These are phyloP conservation scores for Fusarium euwallaceae DNA, from an alignment of 2,329 filamentous ascomycete genomes.

Conservation along the genomic window DNA sequence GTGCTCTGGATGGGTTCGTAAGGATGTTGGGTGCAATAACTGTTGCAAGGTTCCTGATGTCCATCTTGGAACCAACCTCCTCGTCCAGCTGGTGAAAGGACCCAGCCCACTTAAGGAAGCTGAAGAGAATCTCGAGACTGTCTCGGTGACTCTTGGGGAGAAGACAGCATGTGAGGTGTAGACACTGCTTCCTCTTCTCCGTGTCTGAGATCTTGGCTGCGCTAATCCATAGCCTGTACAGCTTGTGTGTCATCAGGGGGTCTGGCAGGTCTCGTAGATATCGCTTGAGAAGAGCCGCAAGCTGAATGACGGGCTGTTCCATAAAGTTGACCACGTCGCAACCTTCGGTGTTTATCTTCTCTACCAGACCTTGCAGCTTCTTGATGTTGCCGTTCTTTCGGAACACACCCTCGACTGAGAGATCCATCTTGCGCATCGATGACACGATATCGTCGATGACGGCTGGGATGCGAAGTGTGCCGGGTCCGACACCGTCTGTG, in stretches of 20 bases:
- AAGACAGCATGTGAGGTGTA: slow-evolving; percentile 93
- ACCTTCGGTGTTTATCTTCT: slow-evolving; percentile 87
- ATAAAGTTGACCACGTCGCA: slow-evolving; percentile 88
- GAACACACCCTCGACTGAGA: slow-evolving; percentile 98
- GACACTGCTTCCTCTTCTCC: slow-evolving; percentile 83
- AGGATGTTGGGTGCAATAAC: slow-evolving; percentile 98
- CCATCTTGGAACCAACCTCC: slow-evolving; percentile 98
- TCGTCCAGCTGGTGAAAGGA: slow-evolving; percentile 98
- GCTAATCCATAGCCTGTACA: slow-evolving; percentile 90
- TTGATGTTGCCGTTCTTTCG: slow-evolving; percentile 99
- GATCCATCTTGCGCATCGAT: slow-evolving; percentile 98
- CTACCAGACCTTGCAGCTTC: slow-evolving; percentile 86
- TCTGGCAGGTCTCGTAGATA: slow-evolving; percentile 96
- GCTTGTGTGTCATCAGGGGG: slow-evolving; percentile 93
- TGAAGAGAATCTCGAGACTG: slow-evolving; percentile 93
- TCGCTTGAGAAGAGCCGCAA: slow-evolving; percentile 93
- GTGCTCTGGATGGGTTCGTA: slow-evolving; percentile 75
- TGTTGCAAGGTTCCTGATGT: slow-evolving; percentile 95
- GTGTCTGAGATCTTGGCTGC: slow-evolving; percentile 89
- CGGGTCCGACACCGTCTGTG: slow-evolving; percentile 95
- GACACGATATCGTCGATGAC: slow-evolving; percentile 94
- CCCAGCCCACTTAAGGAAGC: slow-evolving; percentile 96
- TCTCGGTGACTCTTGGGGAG: slow-evolving; percentile 94
- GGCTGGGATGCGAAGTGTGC: slow-evolving; percentile 90
- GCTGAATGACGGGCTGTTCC: slow-evolving; percentile 90